These are phyloP conservation scores for Pascua guehoae DNA, from an alignment of 1,284 basidiomycete genomes.

Conservation along the genomic window DNA sequence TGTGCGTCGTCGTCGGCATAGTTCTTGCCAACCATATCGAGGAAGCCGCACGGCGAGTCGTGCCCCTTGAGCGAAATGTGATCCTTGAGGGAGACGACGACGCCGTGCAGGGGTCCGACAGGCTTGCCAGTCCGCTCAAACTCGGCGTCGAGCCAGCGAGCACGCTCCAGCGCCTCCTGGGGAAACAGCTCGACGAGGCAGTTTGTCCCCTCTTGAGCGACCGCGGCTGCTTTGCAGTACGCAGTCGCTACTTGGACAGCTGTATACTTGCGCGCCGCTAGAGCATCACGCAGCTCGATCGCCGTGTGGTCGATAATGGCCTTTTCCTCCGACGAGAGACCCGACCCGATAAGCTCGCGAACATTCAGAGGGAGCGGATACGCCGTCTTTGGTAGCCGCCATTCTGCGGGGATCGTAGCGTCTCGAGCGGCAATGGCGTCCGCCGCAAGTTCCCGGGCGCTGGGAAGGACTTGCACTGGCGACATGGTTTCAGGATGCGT, in stretches of 20 bases:
- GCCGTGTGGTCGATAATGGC: constrained; percentile 49
- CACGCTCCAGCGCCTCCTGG: constrained; percentile 59
- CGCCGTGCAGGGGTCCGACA: constrained; percentile 60
- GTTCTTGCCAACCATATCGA: constrained; percentile 17
- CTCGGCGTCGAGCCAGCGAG: constrained; percentile 60
- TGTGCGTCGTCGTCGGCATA: constrained; percentile 11
- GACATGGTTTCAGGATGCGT: too few species aligned
- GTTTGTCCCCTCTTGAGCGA: constrained; percentile 53
- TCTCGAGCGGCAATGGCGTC: constrained; percentile 2
- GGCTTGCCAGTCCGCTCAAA: constrained; percentile 53
- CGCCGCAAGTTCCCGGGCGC: too few species aligned
- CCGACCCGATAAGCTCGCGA: constrained; percentile 1
- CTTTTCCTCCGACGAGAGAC: constrained; percentile 20
- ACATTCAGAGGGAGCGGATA: constrained; percentile 2
- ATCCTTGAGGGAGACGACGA: constrained; percentile 61
- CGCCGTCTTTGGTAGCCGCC: constrained; percentile 5
- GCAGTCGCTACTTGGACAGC: constrained; percentile 31
- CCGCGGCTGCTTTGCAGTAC: constrained; percentile 25
- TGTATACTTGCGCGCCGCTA: constrained; percentile 29
- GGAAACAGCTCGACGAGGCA: constrained; percentile 68
- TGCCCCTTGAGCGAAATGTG: constrained; percentile 48
- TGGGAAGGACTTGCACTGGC: too few species aligned
- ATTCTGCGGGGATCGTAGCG: constrained; percentile 12
- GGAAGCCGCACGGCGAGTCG: constrained; percentile 23
- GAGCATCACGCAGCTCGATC: constrained; percentile 45